phyloP scores from a whole-genome alignment of 305 asterid genomes.

The Rubia tinctorum region DNA sequence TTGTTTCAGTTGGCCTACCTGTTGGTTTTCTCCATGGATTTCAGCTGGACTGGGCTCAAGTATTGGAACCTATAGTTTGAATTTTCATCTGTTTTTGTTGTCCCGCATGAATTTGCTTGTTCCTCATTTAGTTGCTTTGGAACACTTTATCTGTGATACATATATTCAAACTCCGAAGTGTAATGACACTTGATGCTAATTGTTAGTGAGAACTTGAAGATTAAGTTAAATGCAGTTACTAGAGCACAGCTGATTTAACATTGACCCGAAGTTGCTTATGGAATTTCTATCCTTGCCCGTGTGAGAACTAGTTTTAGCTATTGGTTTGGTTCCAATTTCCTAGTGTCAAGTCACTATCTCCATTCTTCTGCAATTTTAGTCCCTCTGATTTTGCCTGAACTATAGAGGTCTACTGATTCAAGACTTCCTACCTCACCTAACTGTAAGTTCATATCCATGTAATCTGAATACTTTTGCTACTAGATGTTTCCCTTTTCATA shows the following conservation, averaged over 20 bases:
- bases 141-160: background rate
- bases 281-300: background rate
- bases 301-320: background rate
- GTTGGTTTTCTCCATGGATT: background rate
- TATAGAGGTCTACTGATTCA: background rate
- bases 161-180: background rate
- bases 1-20: background rate
- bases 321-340: background rate
- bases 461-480: constrained; percentile 1
- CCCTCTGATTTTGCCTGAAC: background rate
- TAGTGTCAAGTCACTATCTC: background rate
- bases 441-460: background rate
- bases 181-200: background rate
- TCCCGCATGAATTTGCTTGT: background rate
- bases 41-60: background rate
- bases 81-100: background rate
- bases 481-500: background rate
- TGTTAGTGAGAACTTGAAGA: background rate
- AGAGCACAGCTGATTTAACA: constrained; percentile 5
- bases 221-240: background rate
- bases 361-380: background rate
- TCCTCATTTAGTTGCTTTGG: background rate
- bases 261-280: background rate
- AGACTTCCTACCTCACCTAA: background rate
- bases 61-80: background rate